Evolutionary conservation across 106 monocot genomes (phyloP).

Genomic region (Cymbidium sinense): DNA sequence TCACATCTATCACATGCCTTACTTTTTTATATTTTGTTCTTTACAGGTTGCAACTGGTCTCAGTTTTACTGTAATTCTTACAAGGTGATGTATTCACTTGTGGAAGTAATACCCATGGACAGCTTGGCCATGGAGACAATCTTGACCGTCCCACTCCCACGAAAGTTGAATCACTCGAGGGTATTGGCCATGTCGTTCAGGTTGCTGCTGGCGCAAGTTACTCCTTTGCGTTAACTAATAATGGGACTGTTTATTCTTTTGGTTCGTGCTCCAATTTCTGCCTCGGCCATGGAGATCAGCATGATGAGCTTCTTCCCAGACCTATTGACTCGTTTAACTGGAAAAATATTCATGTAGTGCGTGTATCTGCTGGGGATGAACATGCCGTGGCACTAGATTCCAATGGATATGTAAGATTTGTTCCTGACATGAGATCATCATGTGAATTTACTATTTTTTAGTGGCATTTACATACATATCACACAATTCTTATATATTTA

Average conservation of each 20-base stretch:
- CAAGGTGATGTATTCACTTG: conserved; percentile 86
- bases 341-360: conserved; percentile 67
- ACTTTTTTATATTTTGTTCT: conserved; percentile 6
- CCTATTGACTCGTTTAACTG: conserved; percentile 66
- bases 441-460: neutral
- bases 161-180: conserved; percentile 42
- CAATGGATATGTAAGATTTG: conserved; percentile 56
- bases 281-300: conserved; percentile 93
- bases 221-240: conserved; percentile 68
- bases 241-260: conserved; percentile 81
- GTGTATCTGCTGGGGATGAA: conserved; percentile 93
- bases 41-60: conserved; percentile 86
- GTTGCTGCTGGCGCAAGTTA: conserved; percentile 89
- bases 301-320: conserved; percentile 72
- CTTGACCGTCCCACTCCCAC: conserved; percentile 65
- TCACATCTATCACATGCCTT: neutral
- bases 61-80: conserved; percentile 76
- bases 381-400: conserved; percentile 98
- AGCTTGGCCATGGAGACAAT: conserved; percentile 90
- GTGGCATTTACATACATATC: no score
- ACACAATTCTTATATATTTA: no score
- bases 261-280: conserved; percentile 95
- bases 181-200: conserved; percentile 56
- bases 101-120: conserved; percentile 86
- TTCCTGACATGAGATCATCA: neutral